These are phyloP conservation scores for Mycena haematopus DNA, from an alignment of 768 basidiomycete species.

Conservation along the genomic window DNA sequence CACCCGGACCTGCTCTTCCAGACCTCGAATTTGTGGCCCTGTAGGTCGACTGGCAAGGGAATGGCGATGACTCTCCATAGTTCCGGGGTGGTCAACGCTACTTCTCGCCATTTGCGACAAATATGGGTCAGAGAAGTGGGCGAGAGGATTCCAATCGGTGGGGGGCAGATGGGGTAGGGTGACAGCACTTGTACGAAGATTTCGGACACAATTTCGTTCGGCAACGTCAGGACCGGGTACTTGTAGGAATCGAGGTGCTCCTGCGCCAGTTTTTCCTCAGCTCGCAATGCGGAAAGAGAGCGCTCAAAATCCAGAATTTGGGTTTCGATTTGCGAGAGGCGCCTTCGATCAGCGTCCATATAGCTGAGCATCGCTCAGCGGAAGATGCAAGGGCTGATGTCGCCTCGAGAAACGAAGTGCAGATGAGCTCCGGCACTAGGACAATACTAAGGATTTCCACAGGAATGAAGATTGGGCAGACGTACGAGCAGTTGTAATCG, in stretches of 20 bases:
- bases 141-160: background rate
- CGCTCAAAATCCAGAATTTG: background rate
- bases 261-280: background rate
- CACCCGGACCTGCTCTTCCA: background rate
- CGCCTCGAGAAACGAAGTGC: too few relatives aligned
- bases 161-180: background rate
- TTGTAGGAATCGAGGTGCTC: background rate
- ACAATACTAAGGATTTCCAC: too few relatives aligned
- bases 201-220: background rate
- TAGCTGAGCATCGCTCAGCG: background rate
- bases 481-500: too few relatives aligned
- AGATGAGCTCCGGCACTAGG: too few relatives aligned
- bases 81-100: background rate
- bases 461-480: too few relatives aligned
- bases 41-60: too few relatives aligned
- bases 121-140: background rate
- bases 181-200: background rate
- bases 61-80: slow-evolving; percentile 6
- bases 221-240: slow-evolving; percentile 2
- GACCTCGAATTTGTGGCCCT: background rate
- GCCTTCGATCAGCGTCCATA: background rate
- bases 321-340: background rate
- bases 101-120: background rate
- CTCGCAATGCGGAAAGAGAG: background rate
- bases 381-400: too few relatives aligned